These are phyloP conservation scores for Pisolithus orientalis DNA, from an alignment of 768 basidiomycete species.

Conservation along the genomic window DNA sequence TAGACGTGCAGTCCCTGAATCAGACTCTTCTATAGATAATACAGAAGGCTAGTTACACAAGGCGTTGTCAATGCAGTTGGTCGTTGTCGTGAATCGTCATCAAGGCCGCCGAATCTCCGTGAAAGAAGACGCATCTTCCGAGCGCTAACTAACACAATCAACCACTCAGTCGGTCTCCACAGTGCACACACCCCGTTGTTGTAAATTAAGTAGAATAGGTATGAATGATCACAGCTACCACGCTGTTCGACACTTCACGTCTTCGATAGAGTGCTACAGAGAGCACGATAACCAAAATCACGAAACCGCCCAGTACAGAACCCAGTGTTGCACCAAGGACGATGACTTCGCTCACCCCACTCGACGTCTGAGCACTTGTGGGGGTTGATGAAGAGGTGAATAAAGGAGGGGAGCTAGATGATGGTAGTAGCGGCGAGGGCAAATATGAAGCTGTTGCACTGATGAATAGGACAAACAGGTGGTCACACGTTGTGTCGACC, in stretches of 20 bases:
- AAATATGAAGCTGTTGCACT: slow-evolving; percentile 24
- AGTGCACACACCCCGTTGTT: too few relatives aligned
- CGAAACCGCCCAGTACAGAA: slow-evolving; percentile 7
- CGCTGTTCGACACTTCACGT: not conserved
- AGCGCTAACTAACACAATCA: too few relatives aligned
- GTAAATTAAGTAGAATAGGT: too few relatives aligned
- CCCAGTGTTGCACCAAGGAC: slow-evolving; percentile 14
- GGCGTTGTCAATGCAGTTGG: too few relatives aligned
- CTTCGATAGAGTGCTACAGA: slow-evolving; percentile 4
- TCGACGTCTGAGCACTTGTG: slow-evolving; percentile 1
- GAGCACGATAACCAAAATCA: slow-evolving; percentile 4
- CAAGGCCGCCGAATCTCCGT: too few relatives aligned
- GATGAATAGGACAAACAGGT: not conserved
- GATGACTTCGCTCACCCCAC: slow-evolving; percentile 2
- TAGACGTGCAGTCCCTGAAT: too few relatives aligned
- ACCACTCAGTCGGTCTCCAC: too few relatives aligned
- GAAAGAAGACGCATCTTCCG: too few relatives aligned
- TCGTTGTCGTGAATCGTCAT: too few relatives aligned
- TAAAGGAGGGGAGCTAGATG: slow-evolving; percentile 17
- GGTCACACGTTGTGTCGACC: not conserved
- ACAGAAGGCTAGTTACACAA: too few relatives aligned
- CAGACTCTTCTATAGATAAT: too few relatives aligned
- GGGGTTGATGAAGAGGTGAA: slow-evolving; percentile 2
- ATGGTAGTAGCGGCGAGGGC: slow-evolving; percentile 18
- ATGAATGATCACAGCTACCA: too few relatives aligned